Conservation (phyloP, 2,329 filamentous ascomycete genomes). For the Gaeumannomyces tritici region DNA sequence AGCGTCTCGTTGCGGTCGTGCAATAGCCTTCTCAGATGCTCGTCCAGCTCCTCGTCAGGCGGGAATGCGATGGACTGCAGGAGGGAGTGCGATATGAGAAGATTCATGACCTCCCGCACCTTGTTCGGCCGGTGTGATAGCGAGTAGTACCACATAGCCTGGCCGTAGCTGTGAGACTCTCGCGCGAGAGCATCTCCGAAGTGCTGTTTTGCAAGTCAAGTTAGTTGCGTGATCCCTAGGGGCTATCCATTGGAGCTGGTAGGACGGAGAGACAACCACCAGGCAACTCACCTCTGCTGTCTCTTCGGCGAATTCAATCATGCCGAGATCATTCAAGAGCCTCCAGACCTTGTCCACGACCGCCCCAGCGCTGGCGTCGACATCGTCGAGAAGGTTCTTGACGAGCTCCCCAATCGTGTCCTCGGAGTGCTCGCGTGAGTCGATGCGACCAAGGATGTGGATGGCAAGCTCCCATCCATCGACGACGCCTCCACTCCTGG, state of each 20-base stretch:
- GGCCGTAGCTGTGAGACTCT: constrained; percentile 68
- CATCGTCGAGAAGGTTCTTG: constrained; percentile 48
- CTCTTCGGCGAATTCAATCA: constrained; percentile 68
- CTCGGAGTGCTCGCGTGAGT: constrained; percentile 61
- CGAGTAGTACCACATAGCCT: constrained; percentile 84
- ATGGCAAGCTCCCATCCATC: constrained; percentile 90
- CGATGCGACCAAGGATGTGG: constrained; percentile 70
- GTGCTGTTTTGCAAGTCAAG: constrained; percentile 45
- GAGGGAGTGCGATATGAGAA: constrained; percentile 79
- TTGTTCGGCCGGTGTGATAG: constrained; percentile 70
- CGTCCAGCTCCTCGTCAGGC: constrained; percentile 59
- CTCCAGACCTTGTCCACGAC: constrained; percentile 76
- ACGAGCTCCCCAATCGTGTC: constrained; percentile 67
- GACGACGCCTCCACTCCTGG: constrained; percentile 25
- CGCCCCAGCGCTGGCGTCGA: constrained; percentile 55
- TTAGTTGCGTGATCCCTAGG: neutral
- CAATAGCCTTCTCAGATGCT: constrained; percentile 60
- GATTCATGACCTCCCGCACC: constrained; percentile 75
- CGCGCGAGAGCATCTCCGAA: constrained; percentile 72
- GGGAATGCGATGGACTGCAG: constrained; percentile 79
- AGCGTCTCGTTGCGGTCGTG: constrained; percentile 63
- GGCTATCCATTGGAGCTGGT: neutral
- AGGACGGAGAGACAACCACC: constrained; percentile 7
- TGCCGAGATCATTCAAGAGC: constrained; percentile 67
- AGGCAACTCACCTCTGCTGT: constrained; percentile 63